Evolutionary conservation across 1,284 basidiomycete species (phyloP).

Genomic region (Mycosarcoma mackinlayi): DNA sequence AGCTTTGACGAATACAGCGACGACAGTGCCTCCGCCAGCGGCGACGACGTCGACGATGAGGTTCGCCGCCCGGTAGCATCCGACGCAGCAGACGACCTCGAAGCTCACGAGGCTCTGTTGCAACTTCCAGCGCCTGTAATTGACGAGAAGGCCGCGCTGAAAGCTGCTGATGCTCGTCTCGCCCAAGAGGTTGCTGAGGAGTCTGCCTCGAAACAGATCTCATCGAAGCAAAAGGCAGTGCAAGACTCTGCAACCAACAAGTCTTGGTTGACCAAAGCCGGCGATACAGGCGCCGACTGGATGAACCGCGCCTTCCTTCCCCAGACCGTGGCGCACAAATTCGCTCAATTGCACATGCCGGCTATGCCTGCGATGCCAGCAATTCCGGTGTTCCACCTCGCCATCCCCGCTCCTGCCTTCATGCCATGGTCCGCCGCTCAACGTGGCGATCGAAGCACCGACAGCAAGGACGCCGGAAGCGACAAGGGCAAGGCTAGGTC

Average conservation of each 20-base stretch:
- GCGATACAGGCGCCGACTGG: conserved; percentile 50
- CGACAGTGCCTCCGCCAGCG: conserved; percentile 30
- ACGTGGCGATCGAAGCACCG: conserved; percentile 14
- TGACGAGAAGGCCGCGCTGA: conserved; percentile 37
- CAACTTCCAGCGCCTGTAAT: conserved; percentile 29
- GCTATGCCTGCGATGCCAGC: conserved; percentile 49
- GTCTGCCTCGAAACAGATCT: neutral
- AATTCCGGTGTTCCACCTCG: conserved; percentile 59
- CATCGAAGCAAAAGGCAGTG: neutral
- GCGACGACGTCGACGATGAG: conserved; percentile 23
- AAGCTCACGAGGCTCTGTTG: conserved; percentile 30
- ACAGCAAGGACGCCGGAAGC: conserved; percentile 8
- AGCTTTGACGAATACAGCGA: conserved; percentile 56
- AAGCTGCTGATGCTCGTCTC: conserved; percentile 20
- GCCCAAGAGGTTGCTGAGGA: conserved; percentile 1
- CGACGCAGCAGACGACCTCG: conserved; percentile 18
- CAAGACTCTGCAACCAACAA: conserved; percentile 25
- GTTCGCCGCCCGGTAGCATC: neutral
- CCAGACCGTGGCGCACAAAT: conserved; percentile 46
- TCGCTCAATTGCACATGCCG: conserved; percentile 51
- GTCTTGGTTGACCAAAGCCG: conserved; percentile 49
- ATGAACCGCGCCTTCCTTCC: conserved; percentile 47
- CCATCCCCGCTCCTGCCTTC: conserved; percentile 38
- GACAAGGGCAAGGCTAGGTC: conserved; percentile 36
- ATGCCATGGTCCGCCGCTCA: conserved; percentile 46